Conservation (phyloP, 179 eudicot species). For the Beta lomatogona region DNA sequence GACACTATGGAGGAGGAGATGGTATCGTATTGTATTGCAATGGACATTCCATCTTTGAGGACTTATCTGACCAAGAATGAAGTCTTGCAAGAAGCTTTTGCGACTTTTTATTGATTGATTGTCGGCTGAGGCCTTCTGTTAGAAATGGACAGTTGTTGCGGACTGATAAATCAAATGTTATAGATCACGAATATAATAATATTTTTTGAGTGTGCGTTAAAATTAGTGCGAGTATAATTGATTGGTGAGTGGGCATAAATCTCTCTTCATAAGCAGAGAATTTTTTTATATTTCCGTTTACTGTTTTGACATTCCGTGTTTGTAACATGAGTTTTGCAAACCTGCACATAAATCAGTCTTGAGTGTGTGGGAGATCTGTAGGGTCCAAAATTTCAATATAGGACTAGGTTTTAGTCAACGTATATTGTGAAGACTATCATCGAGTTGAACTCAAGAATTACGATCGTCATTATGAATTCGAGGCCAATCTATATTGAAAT, state of each 20-base stretch:
- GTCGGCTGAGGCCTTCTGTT: neutral
- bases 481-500: no score
- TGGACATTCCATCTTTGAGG: neutral
- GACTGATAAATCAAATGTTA: neutral
- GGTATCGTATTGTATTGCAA: no score
- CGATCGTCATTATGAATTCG: neutral
- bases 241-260: neutral
- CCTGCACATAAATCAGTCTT: no score
- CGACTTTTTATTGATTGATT: neutral
- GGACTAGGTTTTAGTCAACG: neutral
- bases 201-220: neutral
- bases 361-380: neutral
- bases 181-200: no score
- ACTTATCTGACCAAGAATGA: neutral
- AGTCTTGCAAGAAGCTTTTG: neutral
- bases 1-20: neutral
- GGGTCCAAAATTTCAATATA: neutral
- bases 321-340: neutral
- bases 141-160: neutral
- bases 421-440: neutral
- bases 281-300: neutral
- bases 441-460: neutral
- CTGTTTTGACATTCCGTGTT: neutral
- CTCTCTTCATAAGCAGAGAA: neutral
- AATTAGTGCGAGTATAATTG: neutral